These are phyloP conservation scores for Fusarium napiforme DNA, from an alignment of 2,329 filamentous ascomycete species.

Conservation along the genomic window DNA sequence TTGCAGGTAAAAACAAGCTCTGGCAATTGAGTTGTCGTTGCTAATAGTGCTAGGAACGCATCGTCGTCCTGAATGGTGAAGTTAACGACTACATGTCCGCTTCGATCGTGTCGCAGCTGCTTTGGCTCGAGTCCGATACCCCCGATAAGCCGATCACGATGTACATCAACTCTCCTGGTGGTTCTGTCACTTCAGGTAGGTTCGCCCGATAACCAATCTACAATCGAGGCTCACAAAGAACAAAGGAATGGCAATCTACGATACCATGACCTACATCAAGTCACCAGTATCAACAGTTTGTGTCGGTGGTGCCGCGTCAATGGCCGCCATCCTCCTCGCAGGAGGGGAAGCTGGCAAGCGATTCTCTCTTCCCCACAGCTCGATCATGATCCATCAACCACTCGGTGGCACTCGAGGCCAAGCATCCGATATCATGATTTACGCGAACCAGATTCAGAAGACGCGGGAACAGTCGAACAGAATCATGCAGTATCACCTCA, in stretches of 20 bases:
- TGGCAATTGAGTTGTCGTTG: not conserved
- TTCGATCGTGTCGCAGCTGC: constrained; percentile 93
- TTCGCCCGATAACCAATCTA: not conserved
- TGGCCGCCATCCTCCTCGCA: constrained; percentile 89
- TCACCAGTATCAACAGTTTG: constrained; percentile 95
- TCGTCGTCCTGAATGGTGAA: constrained; percentile 90
- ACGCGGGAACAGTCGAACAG: constrained; percentile 86
- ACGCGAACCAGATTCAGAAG: constrained; percentile 94
- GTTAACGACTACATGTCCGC: constrained; percentile 92
- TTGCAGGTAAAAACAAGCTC: constrained; percentile 67
- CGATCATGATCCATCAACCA: constrained; percentile 98
- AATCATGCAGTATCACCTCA: constrained; percentile 90
- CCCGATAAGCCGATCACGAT: constrained; percentile 95
- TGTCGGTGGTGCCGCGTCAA: constrained; percentile 91
- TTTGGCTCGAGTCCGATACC: constrained; percentile 97
- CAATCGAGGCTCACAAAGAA: constrained; percentile 5
- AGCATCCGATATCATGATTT: constrained; percentile 89
- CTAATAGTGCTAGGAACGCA: constrained; percentile 75
- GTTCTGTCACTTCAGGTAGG: constrained; percentile 79
- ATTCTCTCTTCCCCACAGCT: constrained; percentile 90
- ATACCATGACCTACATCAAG: constrained; percentile 97
- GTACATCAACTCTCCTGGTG: constrained; percentile 97
- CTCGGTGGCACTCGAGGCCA: constrained; percentile 76
- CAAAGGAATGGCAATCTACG: constrained; percentile 85
- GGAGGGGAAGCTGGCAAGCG: constrained; percentile 87